phyloP scores from a whole-genome alignment of 768 basidiomycete genomes.

The Kwoniella sp. region DNA sequence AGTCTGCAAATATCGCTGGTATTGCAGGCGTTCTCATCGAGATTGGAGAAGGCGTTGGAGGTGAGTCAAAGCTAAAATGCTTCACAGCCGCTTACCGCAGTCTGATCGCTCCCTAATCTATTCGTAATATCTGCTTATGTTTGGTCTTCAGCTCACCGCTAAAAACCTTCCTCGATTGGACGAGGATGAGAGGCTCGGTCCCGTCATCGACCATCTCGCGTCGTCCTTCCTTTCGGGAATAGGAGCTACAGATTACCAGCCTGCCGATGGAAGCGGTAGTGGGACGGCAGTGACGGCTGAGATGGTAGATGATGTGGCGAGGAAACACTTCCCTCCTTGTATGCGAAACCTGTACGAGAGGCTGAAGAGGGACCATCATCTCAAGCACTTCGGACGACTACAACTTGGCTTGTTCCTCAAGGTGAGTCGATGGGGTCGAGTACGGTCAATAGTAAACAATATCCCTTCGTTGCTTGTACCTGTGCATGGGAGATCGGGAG shows the following conservation, averaged over 20 bases:
- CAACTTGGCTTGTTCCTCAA: constrained; percentile 95
- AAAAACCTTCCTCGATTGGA: constrained; percentile 86
- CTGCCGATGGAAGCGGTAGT: constrained; percentile 58
- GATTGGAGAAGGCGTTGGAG: constrained; percentile 74
- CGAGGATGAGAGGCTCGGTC: constrained; percentile 87
- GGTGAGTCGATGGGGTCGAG: constrained; percentile 59
- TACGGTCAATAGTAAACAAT: too few species aligned
- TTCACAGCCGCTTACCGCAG: background rate
- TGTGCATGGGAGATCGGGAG: background rate
- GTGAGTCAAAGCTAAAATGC: constrained; percentile 61
- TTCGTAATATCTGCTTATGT: background rate
- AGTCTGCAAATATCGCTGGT: constrained; percentile 80
- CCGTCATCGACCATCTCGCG: constrained; percentile 86
- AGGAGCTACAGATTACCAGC: constrained; percentile 62
- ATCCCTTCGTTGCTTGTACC: background rate
- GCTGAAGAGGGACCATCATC: constrained; percentile 73
- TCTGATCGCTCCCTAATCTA: background rate
- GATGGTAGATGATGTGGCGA: constrained; percentile 85
- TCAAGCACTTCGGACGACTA: constrained; percentile 88
- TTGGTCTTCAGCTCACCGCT: constrained; percentile 70
- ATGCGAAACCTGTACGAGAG: constrained; percentile 88
- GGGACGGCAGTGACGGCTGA: constrained; percentile 81
- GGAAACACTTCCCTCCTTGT: constrained; percentile 90
- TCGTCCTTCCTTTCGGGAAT: constrained; percentile 92
- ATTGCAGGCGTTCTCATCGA: constrained; percentile 77